Percentiles rank a stretch among this genome's conserved stretches.
Conservation (phyloP, 257 asterid species). For the Orobanche coerulescens region DNA sequence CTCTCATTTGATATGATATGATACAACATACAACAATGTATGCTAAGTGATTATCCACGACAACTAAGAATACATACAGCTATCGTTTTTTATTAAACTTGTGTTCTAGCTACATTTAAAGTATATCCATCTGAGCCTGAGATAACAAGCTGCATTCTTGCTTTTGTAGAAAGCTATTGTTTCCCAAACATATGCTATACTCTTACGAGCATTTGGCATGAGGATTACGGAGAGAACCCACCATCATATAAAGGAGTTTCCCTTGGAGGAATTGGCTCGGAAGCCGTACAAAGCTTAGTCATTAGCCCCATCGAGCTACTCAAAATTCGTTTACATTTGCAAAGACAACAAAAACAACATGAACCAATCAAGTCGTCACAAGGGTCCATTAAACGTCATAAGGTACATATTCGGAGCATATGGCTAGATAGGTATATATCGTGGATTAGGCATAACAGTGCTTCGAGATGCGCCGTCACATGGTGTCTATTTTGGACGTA, state of each 20-base stretch:
- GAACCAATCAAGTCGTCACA: slow-evolving; percentile 15
- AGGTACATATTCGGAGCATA: slow-evolving; percentile 35
- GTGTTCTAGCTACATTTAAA: neutral
- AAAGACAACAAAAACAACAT: slow-evolving; percentile 16
- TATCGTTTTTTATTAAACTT: neutral
- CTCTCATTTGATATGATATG: too few species aligned
- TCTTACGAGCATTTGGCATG: slow-evolving; percentile 43
- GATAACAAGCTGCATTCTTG: neutral
- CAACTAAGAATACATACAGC: too few species aligned
- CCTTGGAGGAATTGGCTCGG: slow-evolving; percentile 61
- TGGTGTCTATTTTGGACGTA: slow-evolving; percentile 63
- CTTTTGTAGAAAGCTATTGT: slow-evolving; percentile 65
- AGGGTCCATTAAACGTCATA: slow-evolving; percentile 46
- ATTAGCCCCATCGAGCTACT: slow-evolving; percentile 70
- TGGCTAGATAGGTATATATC: slow-evolving; percentile 54
- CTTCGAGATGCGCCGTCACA: slow-evolving; percentile 74
- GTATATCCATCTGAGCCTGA: neutral
- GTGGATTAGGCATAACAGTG: slow-evolving; percentile 55
- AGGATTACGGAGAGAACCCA: slow-evolving; percentile 27
- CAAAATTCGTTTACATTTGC: slow-evolving; percentile 70
- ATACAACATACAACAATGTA: too few species aligned
- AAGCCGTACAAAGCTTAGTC: slow-evolving; percentile 56
- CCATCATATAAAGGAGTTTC: slow-evolving; percentile 56
- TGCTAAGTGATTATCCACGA: too few species aligned
- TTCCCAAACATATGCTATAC: slow-evolving; percentile 56